phyloP scores from a whole-genome alignment of 768 basidiomycete genomes.

The Pilatotrama ljubarskyi region DNA sequence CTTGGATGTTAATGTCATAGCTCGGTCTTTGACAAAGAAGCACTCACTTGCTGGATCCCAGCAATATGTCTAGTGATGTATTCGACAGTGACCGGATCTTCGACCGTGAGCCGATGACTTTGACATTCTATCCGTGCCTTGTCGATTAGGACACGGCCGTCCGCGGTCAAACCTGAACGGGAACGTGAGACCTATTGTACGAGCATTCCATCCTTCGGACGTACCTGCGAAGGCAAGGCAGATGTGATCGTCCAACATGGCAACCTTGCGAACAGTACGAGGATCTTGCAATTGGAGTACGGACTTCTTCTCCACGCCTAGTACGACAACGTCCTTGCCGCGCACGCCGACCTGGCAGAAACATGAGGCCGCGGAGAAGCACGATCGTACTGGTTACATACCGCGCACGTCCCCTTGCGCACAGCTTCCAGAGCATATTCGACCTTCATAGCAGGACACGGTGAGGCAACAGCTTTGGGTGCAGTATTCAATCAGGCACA shows the following conservation, averaged over 20 bases:
- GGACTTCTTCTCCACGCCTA: constrained; percentile 99
- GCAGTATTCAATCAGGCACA: constrained; percentile 13
- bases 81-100: constrained; percentile 97
- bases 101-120: constrained; percentile 93
- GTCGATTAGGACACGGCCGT: constrained; percentile 97
- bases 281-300: constrained; percentile 97
- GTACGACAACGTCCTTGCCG: constrained; percentile 90
- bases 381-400: constrained; percentile 38
- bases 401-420: constrained; percentile 94
- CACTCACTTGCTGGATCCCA: constrained; percentile 91
- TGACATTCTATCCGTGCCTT: constrained; percentile 98
- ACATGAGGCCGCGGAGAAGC: constrained; percentile 6
- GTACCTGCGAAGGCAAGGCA: constrained; percentile 96
- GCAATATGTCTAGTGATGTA: constrained; percentile 98
- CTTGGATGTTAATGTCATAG: neutral
- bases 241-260: constrained; percentile 97
- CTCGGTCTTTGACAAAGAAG: neutral
- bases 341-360: constrained; percentile 83
- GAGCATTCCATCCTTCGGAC: constrained; percentile 22
- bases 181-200: neutral
- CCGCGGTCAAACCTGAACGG: constrained; percentile 84
- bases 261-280: constrained; percentile 95
- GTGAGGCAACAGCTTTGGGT: neutral
- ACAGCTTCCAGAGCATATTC: constrained; percentile 99
- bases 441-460: constrained; percentile 56